Evolutionary conservation across 306 rosid genomes (phyloP), one percentile per base, ranked within the genome.

Genomic region (Heteromeles arbutifolia): DNA sequence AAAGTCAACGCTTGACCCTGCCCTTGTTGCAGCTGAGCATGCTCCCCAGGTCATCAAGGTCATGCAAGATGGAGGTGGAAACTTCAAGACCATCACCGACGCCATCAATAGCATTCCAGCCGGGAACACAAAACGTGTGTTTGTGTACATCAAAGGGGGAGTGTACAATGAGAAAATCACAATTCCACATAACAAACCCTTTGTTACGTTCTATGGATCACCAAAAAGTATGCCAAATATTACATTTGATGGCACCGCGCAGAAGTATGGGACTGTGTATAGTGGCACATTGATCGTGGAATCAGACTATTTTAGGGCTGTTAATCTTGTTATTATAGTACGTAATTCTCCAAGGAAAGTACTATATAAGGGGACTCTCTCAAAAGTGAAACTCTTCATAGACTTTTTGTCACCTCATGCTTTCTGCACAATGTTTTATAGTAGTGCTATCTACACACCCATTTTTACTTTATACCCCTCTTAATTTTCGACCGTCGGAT

Each of bases 31-130:
- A 9, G 96, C 96, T 0, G 96, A 90, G 54, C 26, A n/a, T 0
- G 62, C 8, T 0, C 31, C 74, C 1, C 73, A 13, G 34, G 74
- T 87, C 32, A 39, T 90, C 0, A 88, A 67, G 70, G 93, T 92
- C 1, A 79, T n/a, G 72, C 14, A 76, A 37, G 72, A 83, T 64
- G 92, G 97, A 0, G 80, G 79, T 0, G 96, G 91, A 13, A 50
- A 90, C 6, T 92, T 79, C 73, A 85, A 73, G 69, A 90, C 83
- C 11, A 37, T 92, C 18, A 65, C 28, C 0, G 97, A 82, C 0
- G 96, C 97, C 28, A 11, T 90, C n/a, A 73, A 82, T 0, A 85
- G 87, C 69, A 74, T 92, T 32, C 93, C 93, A 1, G 19, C 0
- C 0, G 85, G 80, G 3, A 92, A 92, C 67, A 75, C 78, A 0